Conservation (phyloP, 1,284 basidiomycete genomes). For the Gomphus sp. region DNA sequence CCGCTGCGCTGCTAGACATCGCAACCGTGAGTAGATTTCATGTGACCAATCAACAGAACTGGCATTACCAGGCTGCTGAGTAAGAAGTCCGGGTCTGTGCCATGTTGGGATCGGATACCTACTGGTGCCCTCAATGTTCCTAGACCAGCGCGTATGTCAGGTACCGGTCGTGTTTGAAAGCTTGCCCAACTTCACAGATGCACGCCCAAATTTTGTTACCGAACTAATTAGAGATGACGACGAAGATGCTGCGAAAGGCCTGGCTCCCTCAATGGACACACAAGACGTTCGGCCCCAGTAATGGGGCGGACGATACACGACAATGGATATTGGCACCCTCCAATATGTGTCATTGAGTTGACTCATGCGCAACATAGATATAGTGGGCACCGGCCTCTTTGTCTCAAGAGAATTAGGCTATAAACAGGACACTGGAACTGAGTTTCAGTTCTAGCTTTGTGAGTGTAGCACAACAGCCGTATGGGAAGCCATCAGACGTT, state of each 20-base stretch:
- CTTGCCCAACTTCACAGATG: conserved; percentile 1
- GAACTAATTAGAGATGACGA: conserved; percentile 10
- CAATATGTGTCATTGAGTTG: background rate
- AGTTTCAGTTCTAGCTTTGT: conserved; percentile 9
- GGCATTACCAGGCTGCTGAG: background rate
- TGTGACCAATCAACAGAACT: background rate
- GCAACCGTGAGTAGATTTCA: background rate
- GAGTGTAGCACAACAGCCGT: conserved; percentile 5
- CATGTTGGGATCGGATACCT: background rate
- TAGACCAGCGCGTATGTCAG: conserved; percentile 6
- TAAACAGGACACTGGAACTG: conserved; percentile 5
- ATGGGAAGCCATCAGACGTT: conserved; percentile 4
- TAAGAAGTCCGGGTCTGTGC: background rate
- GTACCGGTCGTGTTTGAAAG: background rate
- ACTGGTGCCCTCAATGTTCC: conserved; percentile 2
- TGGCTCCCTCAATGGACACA: conserved; percentile 5
- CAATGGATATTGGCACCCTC: conserved; percentile 7
- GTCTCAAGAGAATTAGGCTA: conserved; percentile 6
- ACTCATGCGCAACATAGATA: background rate
- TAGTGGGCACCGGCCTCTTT: conserved; percentile 3
- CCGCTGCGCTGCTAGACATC: conserved; percentile 3
- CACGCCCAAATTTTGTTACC: conserved; percentile 8
- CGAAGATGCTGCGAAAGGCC: background rate
- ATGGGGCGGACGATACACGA: background rate
- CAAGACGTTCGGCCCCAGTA: conserved; percentile 5